Base-by-base conservation (phyloP, 2,329 filamentous ascomycete genomes). In the Talaromyces sp. region DNA sequence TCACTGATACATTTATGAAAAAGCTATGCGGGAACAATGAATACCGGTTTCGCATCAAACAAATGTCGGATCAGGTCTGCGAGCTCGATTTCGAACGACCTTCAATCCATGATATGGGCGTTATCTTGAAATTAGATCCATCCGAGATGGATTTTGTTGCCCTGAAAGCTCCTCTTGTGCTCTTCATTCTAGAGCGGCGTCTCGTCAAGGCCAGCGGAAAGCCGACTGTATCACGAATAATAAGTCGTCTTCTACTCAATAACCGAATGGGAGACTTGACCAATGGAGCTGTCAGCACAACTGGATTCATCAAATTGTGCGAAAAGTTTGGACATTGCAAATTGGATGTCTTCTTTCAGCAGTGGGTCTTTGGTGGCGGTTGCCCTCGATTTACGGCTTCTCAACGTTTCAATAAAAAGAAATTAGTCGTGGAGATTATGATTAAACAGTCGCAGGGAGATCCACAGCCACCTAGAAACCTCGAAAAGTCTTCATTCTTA, bases 331-430 rank as follows among this genome's bases (percentile, higher is more conserved):
- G 91, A 12, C 91, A 95, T 70, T 89, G 89, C 64, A 90, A 91
- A 72, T 84, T 97, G 0, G 95, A 99, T 66, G 83, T 86, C 0
- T 98, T 99, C 73, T 98, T 96, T 83, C 87, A 88, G 48, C 93
- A 99, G 72, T 99, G 93, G 93, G 86, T 99, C 0, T 85, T 89
- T 66, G 89, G 90, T 11, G 88, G 92, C 16, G 96, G 96, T 0
- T 98, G 93, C 69, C 95, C 96, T 0, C 86, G 88, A 46, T 96
- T 99, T 69, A 83, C 89, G 56, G 90, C 96, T 56, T 90, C 87
- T 42, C 93, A 96, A 67, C 86, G 88, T 18, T 99, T 99, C 79
- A 99, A 99, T 73, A 98, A 98, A 80, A 99, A 99, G 80, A 90
- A 96, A 69, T 83, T 98, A 3, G 93, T 93, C 31, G 92, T 99